Percentiles rank a stretch among this genome's conserved stretches.
Evolutionary conservation across 1,139 yeast genomes (phyloP).

Genomic region (Blastobotrys illinoisensis): DNA sequence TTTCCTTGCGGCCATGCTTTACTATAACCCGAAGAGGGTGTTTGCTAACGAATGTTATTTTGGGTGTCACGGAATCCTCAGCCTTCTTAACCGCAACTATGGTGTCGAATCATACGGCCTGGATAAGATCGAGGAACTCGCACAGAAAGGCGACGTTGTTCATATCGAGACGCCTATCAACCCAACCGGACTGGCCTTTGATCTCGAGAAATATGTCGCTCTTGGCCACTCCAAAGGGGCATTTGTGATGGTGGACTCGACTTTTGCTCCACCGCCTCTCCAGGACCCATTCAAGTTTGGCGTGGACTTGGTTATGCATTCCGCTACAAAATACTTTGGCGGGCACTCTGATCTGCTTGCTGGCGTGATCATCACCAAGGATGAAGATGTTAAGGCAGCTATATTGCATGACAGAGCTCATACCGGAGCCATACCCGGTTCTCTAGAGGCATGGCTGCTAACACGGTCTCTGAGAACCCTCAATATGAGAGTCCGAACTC

Average conservation of each 20-base stretch:
- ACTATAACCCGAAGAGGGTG: conserved; percentile 66
- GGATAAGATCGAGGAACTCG: conserved; percentile 40
- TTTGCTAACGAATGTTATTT: conserved; percentile 81
- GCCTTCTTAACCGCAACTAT: conserved; percentile 55
- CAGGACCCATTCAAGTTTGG: conserved; percentile 76
- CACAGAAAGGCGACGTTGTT: conserved; percentile 65
- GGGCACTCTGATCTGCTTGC: conserved; percentile 92
- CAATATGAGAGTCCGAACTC: conserved; percentile 62
- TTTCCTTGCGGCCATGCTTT: conserved; percentile 66
- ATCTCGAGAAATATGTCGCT: conserved; percentile 56
- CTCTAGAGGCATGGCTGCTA: conserved; percentile 67
- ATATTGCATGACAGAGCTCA: conserved; percentile 57
- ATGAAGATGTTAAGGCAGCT: conserved; percentile 39
- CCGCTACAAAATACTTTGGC: conserved; percentile 87
- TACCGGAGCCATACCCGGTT: conserved; percentile 74
- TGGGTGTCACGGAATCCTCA: conserved; percentile 70
- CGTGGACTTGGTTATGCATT: conserved; percentile 80
- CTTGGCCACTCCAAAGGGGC: conserved; percentile 71
- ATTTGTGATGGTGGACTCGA: conserved; percentile 66
- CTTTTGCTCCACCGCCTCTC: conserved; percentile 91
- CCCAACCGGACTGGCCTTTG: conserved; percentile 70
- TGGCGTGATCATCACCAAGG: conserved; percentile 67
- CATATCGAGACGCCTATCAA: conserved; percentile 87
- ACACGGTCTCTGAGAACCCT: conserved; percentile 76
- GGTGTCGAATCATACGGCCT: conserved; percentile 51